A percentile compares a stretch with the other conserved stretches of the same genome.
Evolutionary conservation across 768 basidiomycete genomes (phyloP).

Genomic region (Termitomyces sp.): DNA sequence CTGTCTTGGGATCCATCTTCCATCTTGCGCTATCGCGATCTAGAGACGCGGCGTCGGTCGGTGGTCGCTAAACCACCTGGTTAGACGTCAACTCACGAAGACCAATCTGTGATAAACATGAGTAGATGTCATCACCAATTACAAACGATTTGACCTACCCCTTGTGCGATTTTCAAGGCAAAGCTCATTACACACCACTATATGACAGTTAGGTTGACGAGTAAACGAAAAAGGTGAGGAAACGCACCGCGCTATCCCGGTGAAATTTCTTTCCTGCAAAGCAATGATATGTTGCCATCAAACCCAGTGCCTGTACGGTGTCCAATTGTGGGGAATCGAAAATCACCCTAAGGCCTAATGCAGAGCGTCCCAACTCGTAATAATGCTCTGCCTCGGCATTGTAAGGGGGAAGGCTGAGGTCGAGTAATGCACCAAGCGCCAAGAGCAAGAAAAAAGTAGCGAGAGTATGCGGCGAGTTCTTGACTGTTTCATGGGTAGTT

Average conservation of each 20-base stretch:
- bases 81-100: constrained; percentile 28
- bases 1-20: constrained; percentile 30
- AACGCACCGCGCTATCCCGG: constrained; percentile 34
- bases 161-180: constrained; percentile 56
- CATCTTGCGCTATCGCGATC: constrained; percentile 37
- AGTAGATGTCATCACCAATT: neutral
- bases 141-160: constrained; percentile 23
- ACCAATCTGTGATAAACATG: constrained; percentile 25
- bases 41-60: constrained; percentile 6
- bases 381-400: constrained; percentile 56
- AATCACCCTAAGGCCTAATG: constrained; percentile 43
- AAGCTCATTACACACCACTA: constrained; percentile 50
- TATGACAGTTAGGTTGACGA: constrained; percentile 17
- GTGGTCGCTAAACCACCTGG: neutral
- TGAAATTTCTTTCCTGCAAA: constrained; percentile 48
- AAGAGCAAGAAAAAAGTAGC: constrained; percentile 53
- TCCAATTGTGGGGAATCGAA: constrained; percentile 50
- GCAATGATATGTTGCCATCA: constrained; percentile 52
- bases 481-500: neutral
- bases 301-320: constrained; percentile 53
- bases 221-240: constrained; percentile 14
- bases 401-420: constrained; percentile 43
- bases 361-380: constrained; percentile 50
- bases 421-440: constrained; percentile 57
- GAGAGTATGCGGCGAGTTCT: constrained; percentile 38